A percentile compares a stretch with the other conserved stretches of the same genome.
Evolutionary conservation across 441 rosid genomes (phyloP).

Genomic region (Euphorbia corollata): DNA sequence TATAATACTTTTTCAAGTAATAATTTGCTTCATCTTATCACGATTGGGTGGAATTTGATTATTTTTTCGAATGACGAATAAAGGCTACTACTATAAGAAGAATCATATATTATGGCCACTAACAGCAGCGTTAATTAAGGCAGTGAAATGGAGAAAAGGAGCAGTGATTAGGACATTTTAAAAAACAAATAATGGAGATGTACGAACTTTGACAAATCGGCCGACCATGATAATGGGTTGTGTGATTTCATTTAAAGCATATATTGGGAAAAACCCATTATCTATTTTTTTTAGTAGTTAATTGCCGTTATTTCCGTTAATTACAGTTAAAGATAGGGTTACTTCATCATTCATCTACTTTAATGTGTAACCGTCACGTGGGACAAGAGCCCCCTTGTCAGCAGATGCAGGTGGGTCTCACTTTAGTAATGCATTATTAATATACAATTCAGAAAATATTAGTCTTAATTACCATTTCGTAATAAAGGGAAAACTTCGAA

Average conservation of each 20-base stretch:
- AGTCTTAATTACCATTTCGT: too few species aligned
- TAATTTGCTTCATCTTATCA: too few species aligned
- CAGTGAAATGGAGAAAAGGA: slow-evolving; percentile 7
- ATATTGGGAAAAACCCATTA: neutral
- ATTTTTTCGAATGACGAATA: too few species aligned
- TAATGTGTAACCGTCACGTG: neutral
- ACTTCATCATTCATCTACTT: neutral
- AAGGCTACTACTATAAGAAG: too few species aligned
- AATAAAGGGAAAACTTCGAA: too few species aligned
- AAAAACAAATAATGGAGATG: neutral
- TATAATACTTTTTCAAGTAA: too few species aligned
- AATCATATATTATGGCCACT: too few species aligned
- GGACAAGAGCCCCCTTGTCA: neutral
- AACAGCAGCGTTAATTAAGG: slow-evolving; percentile 13
- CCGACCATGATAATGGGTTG: slow-evolving; percentile 8
- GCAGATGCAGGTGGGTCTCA: neutral
- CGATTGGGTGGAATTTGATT: too few species aligned
- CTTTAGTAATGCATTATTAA: neutral
- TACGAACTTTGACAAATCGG: neutral
- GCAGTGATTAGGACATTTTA: neutral
- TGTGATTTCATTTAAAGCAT: neutral
- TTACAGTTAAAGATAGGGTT: slow-evolving; percentile 10
- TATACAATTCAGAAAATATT: too few species aligned
- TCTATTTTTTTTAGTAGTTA: neutral
- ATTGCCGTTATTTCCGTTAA: slow-evolving; percentile 14